phyloP scores from a whole-genome alignment of 2,329 filamentous ascomycete genomes.

The Microsporum audouinii region DNA sequence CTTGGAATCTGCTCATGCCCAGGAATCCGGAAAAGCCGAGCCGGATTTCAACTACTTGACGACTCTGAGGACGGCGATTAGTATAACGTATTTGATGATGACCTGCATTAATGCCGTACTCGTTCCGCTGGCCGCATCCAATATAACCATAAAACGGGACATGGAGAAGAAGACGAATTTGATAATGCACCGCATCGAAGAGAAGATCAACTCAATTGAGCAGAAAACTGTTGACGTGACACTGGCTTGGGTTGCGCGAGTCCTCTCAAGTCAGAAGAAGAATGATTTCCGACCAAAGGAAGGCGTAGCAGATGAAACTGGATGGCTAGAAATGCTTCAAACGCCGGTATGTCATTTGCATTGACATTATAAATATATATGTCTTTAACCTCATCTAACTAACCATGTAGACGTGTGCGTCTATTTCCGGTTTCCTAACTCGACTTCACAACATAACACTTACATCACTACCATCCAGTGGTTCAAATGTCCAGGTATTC shows the following conservation, averaged over 20 bases:
- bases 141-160: conserved; percentile 77
- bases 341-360: conserved; percentile 44
- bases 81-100: conserved; percentile 84
- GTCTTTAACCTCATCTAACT: conserved; percentile 8
- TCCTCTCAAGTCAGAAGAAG: conserved; percentile 69
- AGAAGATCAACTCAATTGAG: conserved; percentile 63
- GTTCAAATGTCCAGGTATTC: conserved; percentile 72
- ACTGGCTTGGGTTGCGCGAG: conserved; percentile 61
- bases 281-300: conserved; percentile 72
- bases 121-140: conserved; percentile 76
- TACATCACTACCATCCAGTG: conserved; percentile 50
- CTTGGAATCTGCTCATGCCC: conserved; percentile 60
- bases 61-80: conserved; percentile 67
- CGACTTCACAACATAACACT: conserved; percentile 52
- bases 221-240: conserved; percentile 61
- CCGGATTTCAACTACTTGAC: conserved; percentile 79
- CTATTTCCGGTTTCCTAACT: conserved; percentile 68
- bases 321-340: conserved; percentile 61
- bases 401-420: conserved; percentile 53
- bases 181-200: conserved; percentile 67
- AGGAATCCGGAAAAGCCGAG: conserved; percentile 70
- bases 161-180: conserved; percentile 73
- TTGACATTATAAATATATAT: not conserved
- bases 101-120: conserved; percentile 84
- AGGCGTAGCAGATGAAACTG: conserved; percentile 22